phyloP scores from a whole-genome alignment of 1,284 basidiomycete genomes.

The Malassezia arunalokei region DNA sequence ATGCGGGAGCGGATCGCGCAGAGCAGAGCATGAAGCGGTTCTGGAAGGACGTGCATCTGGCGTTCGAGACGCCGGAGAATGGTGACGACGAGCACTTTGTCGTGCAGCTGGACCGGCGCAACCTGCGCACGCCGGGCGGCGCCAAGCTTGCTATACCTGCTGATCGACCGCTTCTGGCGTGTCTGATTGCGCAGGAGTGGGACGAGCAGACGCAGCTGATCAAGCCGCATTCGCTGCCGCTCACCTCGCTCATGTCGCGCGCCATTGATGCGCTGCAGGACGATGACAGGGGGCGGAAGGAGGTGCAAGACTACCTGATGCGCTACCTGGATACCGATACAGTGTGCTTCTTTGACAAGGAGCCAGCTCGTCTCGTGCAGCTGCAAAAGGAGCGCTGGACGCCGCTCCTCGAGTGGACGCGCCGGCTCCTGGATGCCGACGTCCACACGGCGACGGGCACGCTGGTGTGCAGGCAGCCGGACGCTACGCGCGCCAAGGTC shows the following conservation, averaged over 20 bases:
- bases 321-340: conserved; percentile 91
- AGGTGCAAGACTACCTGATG: conserved; percentile 62
- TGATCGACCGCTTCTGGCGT: conserved; percentile 61
- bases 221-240: conserved; percentile 79
- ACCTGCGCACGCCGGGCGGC: conserved; percentile 76
- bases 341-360: conserved; percentile 73
- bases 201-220: conserved; percentile 74
- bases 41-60: conserved; percentile 27
- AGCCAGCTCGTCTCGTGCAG: conserved; percentile 62
- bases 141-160: conserved; percentile 61
- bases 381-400: conserved; percentile 82
- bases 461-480: conserved; percentile 21
- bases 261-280: conserved; percentile 71
- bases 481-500: conserved; percentile 14
- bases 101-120: conserved; percentile 69
- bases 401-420: conserved; percentile 72
- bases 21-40: conserved; percentile 26
- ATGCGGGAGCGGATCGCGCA: conserved; percentile 6
- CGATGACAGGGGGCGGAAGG: conserved; percentile 51
- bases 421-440: conserved; percentile 53
- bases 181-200: conserved; percentile 88
- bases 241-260: conserved; percentile 80
- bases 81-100: conserved; percentile 13
- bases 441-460: conserved; percentile 22
- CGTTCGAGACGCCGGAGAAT: background rate